Base-by-base conservation (phyloP, 441 rosid genomes). In the Daphne laureola region DNA sequence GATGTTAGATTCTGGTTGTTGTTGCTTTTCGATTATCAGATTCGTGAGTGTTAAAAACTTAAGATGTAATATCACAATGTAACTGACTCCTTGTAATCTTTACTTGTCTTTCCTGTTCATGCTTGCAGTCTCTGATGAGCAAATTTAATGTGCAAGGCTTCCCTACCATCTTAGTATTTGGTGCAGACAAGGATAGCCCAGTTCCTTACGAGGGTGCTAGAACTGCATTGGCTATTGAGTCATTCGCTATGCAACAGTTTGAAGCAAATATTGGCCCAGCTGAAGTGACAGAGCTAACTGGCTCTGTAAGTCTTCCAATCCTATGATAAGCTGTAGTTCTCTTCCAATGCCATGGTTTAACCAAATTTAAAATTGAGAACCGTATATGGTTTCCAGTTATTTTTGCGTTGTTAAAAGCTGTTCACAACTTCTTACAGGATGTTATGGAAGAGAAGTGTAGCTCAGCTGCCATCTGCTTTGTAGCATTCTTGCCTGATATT, bases 141-240 rank as follows among this genome's bases (percentile, higher is more conserved):
- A 90, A 87, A 77, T 93, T 78, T 78, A 90, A 82, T n/a, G 95
- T 93, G 50, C 87, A 93, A 87, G 99, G 97, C 57, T 93, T 90
- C 71, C 99, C 99, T 46, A 90, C 99, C 58, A 93, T 93, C 70
- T 69, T 90, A 79, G 84, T 83, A 46, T 93, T 93, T 69, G 99
- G 99, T 58, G 77, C 78, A 15, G 96, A 84, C 70, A 93, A 93
- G 70, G 95, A 82, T 55, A 79, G 73, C 61, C 99, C 99, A 56
- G 62, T 67, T 61, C 80, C 93, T 36, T 93, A 83, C 25, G 96
- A 93, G 46, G 96, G 99, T 71, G 96, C 95, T 67, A 81, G 99
- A 71, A 78, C 88, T 67, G 97, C 97, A 14, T 71, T 86, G 41
- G 93, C 81, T 25, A 90, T 93, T 50, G 99, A 90, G 68, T 90